Percentiles rank a stretch among this genome's conserved stretches.
Conservation (phyloP, 257 asterid species). For the Marsdenia floribunda region DNA sequence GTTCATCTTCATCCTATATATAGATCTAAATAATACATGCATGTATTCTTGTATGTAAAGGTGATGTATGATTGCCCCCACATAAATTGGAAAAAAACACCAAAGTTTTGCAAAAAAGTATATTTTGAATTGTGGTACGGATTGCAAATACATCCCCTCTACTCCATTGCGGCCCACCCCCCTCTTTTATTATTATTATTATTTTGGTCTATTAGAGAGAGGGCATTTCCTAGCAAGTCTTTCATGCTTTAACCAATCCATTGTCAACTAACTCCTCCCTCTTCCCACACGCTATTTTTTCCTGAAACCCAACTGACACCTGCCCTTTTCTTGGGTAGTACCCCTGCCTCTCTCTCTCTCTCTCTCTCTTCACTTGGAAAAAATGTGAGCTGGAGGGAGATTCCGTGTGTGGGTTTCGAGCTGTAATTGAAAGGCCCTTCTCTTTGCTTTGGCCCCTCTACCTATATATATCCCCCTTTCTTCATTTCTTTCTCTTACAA, state of each 20-base stretch:
- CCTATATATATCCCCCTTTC: constrained; percentile 18
- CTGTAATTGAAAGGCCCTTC: constrained; percentile 18
- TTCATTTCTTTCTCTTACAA: constrained; percentile 7
- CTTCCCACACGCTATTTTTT: not conserved
- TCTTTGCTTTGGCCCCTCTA: not conserved
- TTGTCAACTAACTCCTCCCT: constrained; percentile 5
- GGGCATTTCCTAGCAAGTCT: constrained; percentile 18
- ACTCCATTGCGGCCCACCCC: too few relatives aligned
- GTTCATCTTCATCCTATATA: too few relatives aligned
- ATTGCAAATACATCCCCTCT: constrained; percentile 17
- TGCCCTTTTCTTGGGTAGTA: not conserved
- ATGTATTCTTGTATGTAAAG: not conserved
- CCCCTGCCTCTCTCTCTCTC: not conserved
- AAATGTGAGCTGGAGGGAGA: constrained; percentile 25
- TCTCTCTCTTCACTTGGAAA: constrained; percentile 11
- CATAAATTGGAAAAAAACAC: constrained; percentile 2
- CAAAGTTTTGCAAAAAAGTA: not conserved
- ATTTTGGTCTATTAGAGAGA: too few relatives aligned
- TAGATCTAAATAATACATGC: too few relatives aligned
- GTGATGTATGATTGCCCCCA: constrained; percentile 3
- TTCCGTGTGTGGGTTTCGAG: constrained; percentile 26
- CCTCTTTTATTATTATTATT: too few relatives aligned
- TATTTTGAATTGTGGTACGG: not conserved
- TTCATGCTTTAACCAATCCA: not conserved
- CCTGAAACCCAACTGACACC: constrained; percentile 15